Conservation (phyloP, 2,329 filamentous ascomycete genomes). For the Periglandula ipomoeae region DNA sequence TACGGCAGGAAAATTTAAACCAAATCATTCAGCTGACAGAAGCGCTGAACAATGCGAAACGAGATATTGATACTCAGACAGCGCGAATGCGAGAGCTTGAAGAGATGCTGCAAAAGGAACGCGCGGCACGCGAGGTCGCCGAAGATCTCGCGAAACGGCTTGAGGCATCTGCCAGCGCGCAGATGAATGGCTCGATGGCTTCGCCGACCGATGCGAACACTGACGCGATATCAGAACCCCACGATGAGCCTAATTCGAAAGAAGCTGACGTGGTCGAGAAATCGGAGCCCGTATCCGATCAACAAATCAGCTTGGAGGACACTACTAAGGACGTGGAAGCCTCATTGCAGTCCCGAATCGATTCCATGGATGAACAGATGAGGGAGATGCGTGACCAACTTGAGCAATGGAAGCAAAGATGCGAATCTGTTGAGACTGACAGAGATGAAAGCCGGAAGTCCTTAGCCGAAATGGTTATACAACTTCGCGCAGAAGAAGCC, state of each 20-base stretch:
- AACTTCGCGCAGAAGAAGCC: slow-evolving; percentile 61
- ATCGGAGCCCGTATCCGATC: background rate
- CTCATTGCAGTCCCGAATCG: slow-evolving; percentile 56
- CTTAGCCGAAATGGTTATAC: slow-evolving; percentile 79
- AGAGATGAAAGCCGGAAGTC: slow-evolving; percentile 62
- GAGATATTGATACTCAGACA: slow-evolving; percentile 77
- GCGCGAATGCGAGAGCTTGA: slow-evolving; percentile 75
- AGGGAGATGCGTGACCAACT: slow-evolving; percentile 71
- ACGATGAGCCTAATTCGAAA: background rate
- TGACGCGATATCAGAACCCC: slow-evolving; percentile 14
- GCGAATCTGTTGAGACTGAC: slow-evolving; percentile 73
- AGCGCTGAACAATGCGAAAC: slow-evolving; percentile 72
- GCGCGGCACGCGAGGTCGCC: slow-evolving; percentile 70
- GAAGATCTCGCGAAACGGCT: slow-evolving; percentile 72
- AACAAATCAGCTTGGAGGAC: background rate
- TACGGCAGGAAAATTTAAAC: slow-evolving; percentile 50
- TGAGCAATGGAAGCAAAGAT: slow-evolving; percentile 65
- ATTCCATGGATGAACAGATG: slow-evolving; percentile 71
- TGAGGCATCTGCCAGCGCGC: slow-evolving; percentile 39
- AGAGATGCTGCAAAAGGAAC: slow-evolving; percentile 61
- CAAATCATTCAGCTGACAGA: slow-evolving; percentile 82
- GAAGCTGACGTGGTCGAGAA: no score
- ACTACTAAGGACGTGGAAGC: slow-evolving; percentile 18
- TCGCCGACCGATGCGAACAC: slow-evolving; percentile 15
- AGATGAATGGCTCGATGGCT: slow-evolving; percentile 20